Conservation (phyloP, 1,284 basidiomycete species). For the Laetiporus sulphureus region DNA sequence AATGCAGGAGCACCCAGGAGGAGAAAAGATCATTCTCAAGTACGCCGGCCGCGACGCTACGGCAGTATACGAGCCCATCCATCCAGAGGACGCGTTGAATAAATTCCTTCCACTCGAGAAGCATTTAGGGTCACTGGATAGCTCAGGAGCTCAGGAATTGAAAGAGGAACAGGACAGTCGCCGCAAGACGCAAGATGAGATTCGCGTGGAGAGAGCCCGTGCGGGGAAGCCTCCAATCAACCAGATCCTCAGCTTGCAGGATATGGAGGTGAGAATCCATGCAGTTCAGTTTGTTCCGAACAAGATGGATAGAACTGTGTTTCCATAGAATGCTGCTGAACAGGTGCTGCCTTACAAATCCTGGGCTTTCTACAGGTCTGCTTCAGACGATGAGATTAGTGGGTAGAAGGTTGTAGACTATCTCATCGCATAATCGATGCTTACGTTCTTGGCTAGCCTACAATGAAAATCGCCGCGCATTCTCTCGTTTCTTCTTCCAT, state of each 20-base stretch:
- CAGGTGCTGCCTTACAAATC: slow-evolving; percentile 67
- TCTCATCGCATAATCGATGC: not conserved
- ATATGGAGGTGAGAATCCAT: slow-evolving; percentile 59
- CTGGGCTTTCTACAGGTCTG: slow-evolving; percentile 77
- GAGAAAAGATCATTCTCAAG: slow-evolving; percentile 68
- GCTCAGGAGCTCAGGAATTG: slow-evolving; percentile 41
- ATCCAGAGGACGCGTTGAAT: slow-evolving; percentile 64
- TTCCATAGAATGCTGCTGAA: slow-evolving; percentile 46
- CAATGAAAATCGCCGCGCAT: slow-evolving; percentile 66
- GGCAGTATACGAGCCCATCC: slow-evolving; percentile 64
- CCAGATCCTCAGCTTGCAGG: slow-evolving; percentile 64
- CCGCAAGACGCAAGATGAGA: slow-evolving; percentile 62
- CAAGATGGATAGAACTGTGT: not conserved
- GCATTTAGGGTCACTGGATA: slow-evolving; percentile 66
- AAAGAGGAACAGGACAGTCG: slow-evolving; percentile 33
- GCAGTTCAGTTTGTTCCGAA: not conserved
- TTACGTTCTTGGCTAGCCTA: slow-evolving; percentile 33
- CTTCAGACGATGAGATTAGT: slow-evolving; percentile 80
- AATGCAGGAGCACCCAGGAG: slow-evolving; percentile 77
- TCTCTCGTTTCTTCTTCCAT: slow-evolving; percentile 76
- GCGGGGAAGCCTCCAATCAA: slow-evolving; percentile 57
- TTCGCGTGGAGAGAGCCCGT: slow-evolving; percentile 57
- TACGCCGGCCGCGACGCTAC: slow-evolving; percentile 81
- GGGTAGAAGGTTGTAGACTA: slow-evolving; percentile 30
- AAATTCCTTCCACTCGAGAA: slow-evolving; percentile 58